Base-by-base conservation (phyloP, 2,329 filamentous ascomycete species). In the Colletotrichum musae region DNA sequence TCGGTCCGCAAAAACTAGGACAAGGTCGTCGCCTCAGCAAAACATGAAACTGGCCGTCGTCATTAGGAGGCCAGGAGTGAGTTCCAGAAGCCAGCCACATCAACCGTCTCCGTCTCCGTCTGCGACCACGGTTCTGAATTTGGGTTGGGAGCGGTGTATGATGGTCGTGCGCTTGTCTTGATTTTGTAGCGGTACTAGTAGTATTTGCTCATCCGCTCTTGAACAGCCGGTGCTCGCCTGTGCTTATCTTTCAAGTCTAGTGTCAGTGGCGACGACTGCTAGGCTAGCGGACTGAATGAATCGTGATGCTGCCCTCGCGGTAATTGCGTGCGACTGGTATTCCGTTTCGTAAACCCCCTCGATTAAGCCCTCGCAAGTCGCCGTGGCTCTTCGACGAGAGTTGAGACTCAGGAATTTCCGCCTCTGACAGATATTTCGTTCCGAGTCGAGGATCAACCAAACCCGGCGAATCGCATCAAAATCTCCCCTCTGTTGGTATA, bases 21-120 rank as follows among this genome's bases (percentile, higher is more conserved):
- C 41, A 36, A 18, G 26, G 41, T 54, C 13, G 48, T 48, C 60
- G 54, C 53, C 26, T 21, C 45, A 26, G 47, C 18, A 57, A 15
- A 47, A 52, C 45, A 12, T 68, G 64, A 68, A 68, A 68, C 52
- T 47, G n/a, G 45, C 45, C 36, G 48, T 54, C 26, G 41, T 57
- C 58, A 56, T 60, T 21, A 18, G 21, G 50, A 48, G 28, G 21
- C 21, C 21, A 24, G 21, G 21, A 24, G 41, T 59, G 58, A 48
- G 24, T 60, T 53, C 58, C 41, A 39, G 58, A 52, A 61, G 15
- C 9, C 47, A 21, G 43, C 57, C 43, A 50, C 26, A 47, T 58
- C 39, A 10, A 59, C 32, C 45, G 10, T 36, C 15, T 51, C 28
- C 6, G 18, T 28, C 32, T 60, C 32, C 18, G 32, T 18, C 18